Conservation (phyloP, 768 basidiomycete genomes). For the Psilocybe subaeruginosa region DNA sequence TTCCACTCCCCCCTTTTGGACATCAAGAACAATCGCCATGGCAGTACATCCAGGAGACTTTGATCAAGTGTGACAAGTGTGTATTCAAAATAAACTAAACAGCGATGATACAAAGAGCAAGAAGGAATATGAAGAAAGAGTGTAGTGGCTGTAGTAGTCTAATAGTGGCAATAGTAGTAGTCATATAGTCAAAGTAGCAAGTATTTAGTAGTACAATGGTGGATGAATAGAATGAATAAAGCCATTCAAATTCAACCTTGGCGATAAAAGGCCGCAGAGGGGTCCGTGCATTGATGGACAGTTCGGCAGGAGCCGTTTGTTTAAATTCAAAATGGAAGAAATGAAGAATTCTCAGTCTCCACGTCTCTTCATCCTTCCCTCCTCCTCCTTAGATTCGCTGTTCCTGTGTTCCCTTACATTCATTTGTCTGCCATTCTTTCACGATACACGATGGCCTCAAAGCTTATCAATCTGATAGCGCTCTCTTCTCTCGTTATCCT, state of each 20-base stretch:
- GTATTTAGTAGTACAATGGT: neutral
- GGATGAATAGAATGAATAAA: neutral
- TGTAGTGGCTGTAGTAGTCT: too few relatives aligned
- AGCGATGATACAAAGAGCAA: neutral
- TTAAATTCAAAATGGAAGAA: constrained; percentile 10
- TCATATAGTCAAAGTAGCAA: neutral
- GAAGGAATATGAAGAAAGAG: neutral
- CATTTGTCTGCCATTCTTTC: constrained; percentile 30
- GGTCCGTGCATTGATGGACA: constrained; percentile 4
- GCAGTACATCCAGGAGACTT: constrained; percentile 23
- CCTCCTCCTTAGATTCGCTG: constrained; percentile 3
- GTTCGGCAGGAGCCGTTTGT: constrained; percentile 16
- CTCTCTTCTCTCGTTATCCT: constrained; percentile 61
- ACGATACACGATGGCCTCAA: constrained; percentile 46
- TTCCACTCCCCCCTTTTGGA: constrained; percentile 30
- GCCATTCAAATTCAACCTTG: neutral
- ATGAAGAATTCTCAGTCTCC: too few relatives aligned
- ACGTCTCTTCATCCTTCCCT: constrained; percentile 1
- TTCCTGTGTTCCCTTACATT: constrained; percentile 18
- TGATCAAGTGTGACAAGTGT: constrained; percentile 10
- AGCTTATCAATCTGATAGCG: constrained; percentile 60
- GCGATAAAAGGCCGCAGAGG: neutral
- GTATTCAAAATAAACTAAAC: too few relatives aligned
- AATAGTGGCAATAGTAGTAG: too few relatives aligned
- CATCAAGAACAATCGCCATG: constrained; percentile 45